A percentile compares a stretch with the other conserved stretches of the same genome.
These are phyloP conservation scores for Naegleria fowleri DNA, from an alignment of 208 protist genomes.

Conservation along the genomic window DNA sequence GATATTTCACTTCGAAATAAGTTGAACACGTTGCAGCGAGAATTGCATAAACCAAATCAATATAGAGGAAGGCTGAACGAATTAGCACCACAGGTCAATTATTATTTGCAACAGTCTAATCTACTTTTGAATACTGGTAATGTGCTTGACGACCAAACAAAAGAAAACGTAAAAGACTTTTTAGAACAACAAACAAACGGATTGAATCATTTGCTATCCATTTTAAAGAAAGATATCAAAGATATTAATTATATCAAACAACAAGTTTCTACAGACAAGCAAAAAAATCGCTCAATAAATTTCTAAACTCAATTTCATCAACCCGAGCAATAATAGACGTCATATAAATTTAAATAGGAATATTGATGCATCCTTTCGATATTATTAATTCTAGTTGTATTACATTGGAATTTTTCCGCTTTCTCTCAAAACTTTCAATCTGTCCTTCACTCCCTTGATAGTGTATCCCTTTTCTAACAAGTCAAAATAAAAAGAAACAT, in stretches of 20 bases:
- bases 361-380: background rate
- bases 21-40: background rate
- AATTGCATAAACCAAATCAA: constrained; percentile 23
- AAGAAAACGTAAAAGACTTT: constrained; percentile 6
- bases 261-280: background rate
- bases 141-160: background rate
- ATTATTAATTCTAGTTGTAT: background rate
- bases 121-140: background rate
- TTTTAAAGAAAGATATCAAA: constrained; percentile 9
- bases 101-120: background rate
- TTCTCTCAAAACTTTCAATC: background rate
- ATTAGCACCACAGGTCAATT: background rate
- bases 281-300: constrained; percentile 4
- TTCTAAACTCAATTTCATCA: background rate
- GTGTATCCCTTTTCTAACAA: background rate
- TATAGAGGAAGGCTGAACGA: constrained; percentile 15
- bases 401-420: background rate
- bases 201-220: background rate
- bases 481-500: constrained; percentile 24
- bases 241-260: constrained; percentile 1
- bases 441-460: background rate
- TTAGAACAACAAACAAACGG: constrained; percentile 18
- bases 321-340: no score
- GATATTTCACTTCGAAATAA: background rate
- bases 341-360: no score